phyloP scores from a whole-genome alignment of 2,329 filamentous ascomycete species.

The Ophiostoma pallidulum region DNA sequence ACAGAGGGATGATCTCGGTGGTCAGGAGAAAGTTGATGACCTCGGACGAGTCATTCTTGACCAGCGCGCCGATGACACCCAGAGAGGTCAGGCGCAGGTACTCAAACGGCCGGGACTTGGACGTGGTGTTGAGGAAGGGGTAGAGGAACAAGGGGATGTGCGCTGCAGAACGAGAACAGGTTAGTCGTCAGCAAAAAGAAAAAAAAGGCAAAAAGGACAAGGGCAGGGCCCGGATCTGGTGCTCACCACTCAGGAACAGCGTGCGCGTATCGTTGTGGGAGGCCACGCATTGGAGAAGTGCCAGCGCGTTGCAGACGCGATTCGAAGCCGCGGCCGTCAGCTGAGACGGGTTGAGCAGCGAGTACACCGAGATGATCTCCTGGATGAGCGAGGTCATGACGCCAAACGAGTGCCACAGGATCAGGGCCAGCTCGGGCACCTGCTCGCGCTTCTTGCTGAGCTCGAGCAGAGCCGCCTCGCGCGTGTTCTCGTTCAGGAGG shows the following conservation, averaged over 20 bases:
- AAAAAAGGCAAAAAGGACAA: not conserved
- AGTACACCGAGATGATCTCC: slow-evolving; percentile 98
- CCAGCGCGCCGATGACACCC: slow-evolving; percentile 90
- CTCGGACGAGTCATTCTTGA: slow-evolving; percentile 97
- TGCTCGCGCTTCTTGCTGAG: slow-evolving; percentile 98
- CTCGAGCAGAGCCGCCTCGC: slow-evolving; percentile 86
- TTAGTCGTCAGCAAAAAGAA: not conserved
- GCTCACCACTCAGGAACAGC: slow-evolving; percentile 80
- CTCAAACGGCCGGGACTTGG: slow-evolving; percentile 94
- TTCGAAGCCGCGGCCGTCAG: slow-evolving; percentile 96
- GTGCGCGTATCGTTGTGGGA: slow-evolving; percentile 94
- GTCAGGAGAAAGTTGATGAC: slow-evolving; percentile 98
- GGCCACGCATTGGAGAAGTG: slow-evolving; percentile 90
- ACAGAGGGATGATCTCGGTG: slow-evolving; percentile 96
- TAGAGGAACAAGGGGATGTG: slow-evolving; percentile 97
- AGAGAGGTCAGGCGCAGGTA: slow-evolving; percentile 93
- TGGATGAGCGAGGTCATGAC: slow-evolving; percentile 97
- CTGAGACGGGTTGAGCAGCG: slow-evolving; percentile 90
- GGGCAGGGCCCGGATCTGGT: not conserved
- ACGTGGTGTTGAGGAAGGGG: slow-evolving; percentile 96
- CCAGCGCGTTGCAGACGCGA: slow-evolving; percentile 92
- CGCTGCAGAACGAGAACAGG: slow-evolving; percentile 41
- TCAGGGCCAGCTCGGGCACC: slow-evolving; percentile 89
- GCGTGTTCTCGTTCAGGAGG: slow-evolving; percentile 73
- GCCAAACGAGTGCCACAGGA: slow-evolving; percentile 97